Percentiles rank a stretch among this genome's conserved stretches.
phyloP scores from a whole-genome alignment of 1,139 yeast genomes.

The Ashbya aceris region DNA sequence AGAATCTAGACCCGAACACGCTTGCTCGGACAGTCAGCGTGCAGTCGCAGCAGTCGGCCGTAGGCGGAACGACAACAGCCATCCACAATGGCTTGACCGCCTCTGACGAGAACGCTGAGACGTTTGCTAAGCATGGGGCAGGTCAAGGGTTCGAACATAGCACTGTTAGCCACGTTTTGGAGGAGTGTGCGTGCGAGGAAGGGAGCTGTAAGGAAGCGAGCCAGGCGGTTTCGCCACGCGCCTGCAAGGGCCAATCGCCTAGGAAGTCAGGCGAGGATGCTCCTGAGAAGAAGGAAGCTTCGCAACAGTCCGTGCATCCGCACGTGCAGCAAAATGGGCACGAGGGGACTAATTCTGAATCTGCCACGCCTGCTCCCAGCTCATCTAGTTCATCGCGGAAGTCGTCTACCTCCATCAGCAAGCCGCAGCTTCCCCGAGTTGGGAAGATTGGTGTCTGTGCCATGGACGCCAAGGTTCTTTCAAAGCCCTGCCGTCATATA shows the following conservation, averaged over 20 bases:
- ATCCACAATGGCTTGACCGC: neutral
- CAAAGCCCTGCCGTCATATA: slow-evolving; percentile 91
- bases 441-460: slow-evolving; percentile 99
- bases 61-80: neutral
- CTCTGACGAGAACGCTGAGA: neutral
- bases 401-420: slow-evolving; percentile 23
- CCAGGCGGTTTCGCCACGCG: neutral
- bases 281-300: neutral
- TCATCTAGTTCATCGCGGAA: slow-evolving; percentile 25
- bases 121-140: neutral
- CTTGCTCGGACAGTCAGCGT: slow-evolving; percentile 22
- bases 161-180: too few species aligned
- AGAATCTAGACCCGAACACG: slow-evolving; percentile 5
- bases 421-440: slow-evolving; percentile 54
- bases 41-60: slow-evolving; percentile 14
- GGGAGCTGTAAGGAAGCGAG: neutral
- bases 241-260: too few species aligned
- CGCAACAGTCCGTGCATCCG: neutral
- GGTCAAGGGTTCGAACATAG: neutral
- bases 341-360: slow-evolving; percentile 1
- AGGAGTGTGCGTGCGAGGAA: neutral
- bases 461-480: slow-evolving; percentile 93
- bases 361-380: slow-evolving; percentile 11
- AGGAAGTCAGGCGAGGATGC: neutral
- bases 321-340: neutral